A percentile compares a stretch with the other conserved stretches of the same genome.
phyloP scores from a whole-genome alignment of 2,329 filamentous ascomycete genomes.

The Escovopsis sp. region DNA sequence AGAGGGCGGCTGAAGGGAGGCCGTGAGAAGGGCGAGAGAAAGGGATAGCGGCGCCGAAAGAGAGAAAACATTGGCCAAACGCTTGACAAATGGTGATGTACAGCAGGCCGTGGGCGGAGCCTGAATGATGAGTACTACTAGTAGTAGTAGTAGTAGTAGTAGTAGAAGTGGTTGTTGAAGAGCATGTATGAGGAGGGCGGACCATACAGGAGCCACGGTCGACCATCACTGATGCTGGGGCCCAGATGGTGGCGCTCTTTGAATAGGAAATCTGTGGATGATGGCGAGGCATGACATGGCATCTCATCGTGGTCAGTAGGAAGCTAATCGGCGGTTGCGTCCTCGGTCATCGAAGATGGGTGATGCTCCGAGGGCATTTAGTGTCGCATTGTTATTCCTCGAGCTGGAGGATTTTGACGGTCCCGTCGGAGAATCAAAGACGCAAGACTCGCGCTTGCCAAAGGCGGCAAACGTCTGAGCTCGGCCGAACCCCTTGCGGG shows the following conservation, averaged over 20 bases:
- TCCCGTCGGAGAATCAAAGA: conserved; percentile 45
- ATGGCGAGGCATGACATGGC: too few species aligned
- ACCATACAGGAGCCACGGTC: not conserved
- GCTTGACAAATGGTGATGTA: conserved; percentile 8
- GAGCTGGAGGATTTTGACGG: conserved; percentile 27
- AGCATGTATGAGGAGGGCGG: too few species aligned
- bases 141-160: too few species aligned
- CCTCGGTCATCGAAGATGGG: conserved; percentile 28
- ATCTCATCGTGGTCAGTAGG: too few species aligned
- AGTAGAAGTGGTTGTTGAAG: too few species aligned
- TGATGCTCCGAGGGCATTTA: conserved; percentile 29
- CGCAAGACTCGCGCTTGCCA: conserved; percentile 49
- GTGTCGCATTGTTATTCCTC: conserved; percentile 19
- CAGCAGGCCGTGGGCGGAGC: not conserved
- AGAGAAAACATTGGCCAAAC: too few species aligned
- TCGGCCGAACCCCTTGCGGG: conserved; percentile 69
- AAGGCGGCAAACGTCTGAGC: conserved; percentile 95
- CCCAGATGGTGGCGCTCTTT: too few species aligned
- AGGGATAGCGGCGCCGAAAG: too few species aligned
- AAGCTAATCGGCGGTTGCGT: conserved; percentile 45
- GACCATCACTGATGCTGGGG: not conserved
- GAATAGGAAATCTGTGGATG: too few species aligned
- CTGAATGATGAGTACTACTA: not conserved
- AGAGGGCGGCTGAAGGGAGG: conserved; percentile 8
- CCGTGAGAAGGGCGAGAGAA: conserved; percentile 1